Conservation (phyloP, 2,329 filamentous ascomycete species). For the Sporothrix schenckii region DNA sequence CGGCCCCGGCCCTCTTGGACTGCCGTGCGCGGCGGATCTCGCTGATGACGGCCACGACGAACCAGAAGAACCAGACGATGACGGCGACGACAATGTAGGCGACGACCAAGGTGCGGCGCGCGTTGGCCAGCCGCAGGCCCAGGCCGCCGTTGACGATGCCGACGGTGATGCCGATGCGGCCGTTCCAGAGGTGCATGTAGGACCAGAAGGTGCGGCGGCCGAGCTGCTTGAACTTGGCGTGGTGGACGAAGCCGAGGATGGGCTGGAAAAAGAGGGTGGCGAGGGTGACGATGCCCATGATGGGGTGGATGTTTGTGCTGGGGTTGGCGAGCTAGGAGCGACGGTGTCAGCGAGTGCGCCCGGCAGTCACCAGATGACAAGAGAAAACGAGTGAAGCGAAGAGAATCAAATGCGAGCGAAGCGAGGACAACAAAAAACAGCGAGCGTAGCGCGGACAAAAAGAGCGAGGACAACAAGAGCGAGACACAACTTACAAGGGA, state of each 20-base stretch:
- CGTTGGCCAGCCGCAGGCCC: slow-evolving; percentile 47
- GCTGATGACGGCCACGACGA: slow-evolving; percentile 41
- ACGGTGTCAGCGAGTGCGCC: background rate
- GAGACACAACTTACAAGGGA: slow-evolving; percentile 41
- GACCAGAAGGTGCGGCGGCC: slow-evolving; percentile 48
- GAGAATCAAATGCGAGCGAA: slow-evolving; percentile 2
- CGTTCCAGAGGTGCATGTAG: slow-evolving; percentile 50
- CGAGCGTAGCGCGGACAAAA: background rate
- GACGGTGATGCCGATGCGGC: slow-evolving; percentile 46
- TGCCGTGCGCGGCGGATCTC: slow-evolving; percentile 40
- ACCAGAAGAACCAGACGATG: slow-evolving; percentile 47
- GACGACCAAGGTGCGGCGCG: slow-evolving; percentile 39
- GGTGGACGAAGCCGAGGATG: slow-evolving; percentile 49
- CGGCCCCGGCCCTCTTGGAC: background rate
- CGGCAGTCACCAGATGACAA: no score
- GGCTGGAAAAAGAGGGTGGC: slow-evolving; percentile 48
- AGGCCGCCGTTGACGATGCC: slow-evolving; percentile 53
- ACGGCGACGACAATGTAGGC: slow-evolving; percentile 48
- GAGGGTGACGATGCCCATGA: slow-evolving; percentile 52
- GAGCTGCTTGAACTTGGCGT: slow-evolving; percentile 46
- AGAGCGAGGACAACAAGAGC: background rate
- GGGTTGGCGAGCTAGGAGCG: slow-evolving; percentile 41
- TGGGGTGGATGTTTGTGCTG: slow-evolving; percentile 48
- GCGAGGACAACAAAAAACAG: background rate
- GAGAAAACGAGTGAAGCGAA: background rate